Conservation (phyloP, 2,329 filamentous ascomycete genomes). For the Neopestalotiopsis clavispora region DNA sequence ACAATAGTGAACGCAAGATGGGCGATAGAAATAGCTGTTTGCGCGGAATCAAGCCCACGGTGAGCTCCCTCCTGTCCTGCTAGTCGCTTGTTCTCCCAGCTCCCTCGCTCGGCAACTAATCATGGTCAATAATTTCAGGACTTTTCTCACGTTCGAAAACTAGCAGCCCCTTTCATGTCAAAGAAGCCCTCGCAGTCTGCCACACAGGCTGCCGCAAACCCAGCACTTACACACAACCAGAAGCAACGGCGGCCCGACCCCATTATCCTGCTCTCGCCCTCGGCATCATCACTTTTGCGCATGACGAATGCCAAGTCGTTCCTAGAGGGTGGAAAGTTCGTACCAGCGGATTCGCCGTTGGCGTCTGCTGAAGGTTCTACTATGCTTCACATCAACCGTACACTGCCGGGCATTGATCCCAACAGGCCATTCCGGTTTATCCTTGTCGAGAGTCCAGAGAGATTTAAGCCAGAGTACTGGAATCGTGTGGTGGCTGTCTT, state of each 20-base stretch:
- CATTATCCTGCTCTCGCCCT: conserved; percentile 96
- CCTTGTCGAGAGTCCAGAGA: conserved; percentile 88
- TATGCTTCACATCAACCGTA: conserved; percentile 84
- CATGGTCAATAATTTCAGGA: conserved; percentile 61
- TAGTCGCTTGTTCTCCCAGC: neutral
- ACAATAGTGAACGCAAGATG: conserved; percentile 88
- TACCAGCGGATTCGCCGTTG: conserved; percentile 70
- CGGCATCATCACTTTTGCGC: conserved; percentile 90
- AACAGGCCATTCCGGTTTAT: conserved; percentile 86
- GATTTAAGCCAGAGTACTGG: conserved; percentile 99
- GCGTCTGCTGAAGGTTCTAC: conserved; percentile 68
- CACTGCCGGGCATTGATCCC: conserved; percentile 73
- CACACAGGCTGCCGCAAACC: conserved; percentile 43
- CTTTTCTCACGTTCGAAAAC: conserved; percentile 91
- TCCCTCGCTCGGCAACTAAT: neutral
- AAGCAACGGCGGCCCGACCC: conserved; percentile 69
- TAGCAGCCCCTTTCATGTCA: conserved; percentile 77
- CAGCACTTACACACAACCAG: conserved; percentile 58
- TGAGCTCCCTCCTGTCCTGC: conserved; percentile 48
- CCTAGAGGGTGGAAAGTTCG: conserved; percentile 82
- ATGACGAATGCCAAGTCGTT: conserved; percentile 97
- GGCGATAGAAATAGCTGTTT: conserved; percentile 90
- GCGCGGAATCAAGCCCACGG: conserved; percentile 85
- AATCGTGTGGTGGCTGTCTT: conserved; percentile 93
- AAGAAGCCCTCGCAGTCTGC: conserved; percentile 54